Evolutionary conservation across 1,139 yeast genomes (phyloP).

Genomic region (Hemisphaericaspora xylofermentans): DNA sequence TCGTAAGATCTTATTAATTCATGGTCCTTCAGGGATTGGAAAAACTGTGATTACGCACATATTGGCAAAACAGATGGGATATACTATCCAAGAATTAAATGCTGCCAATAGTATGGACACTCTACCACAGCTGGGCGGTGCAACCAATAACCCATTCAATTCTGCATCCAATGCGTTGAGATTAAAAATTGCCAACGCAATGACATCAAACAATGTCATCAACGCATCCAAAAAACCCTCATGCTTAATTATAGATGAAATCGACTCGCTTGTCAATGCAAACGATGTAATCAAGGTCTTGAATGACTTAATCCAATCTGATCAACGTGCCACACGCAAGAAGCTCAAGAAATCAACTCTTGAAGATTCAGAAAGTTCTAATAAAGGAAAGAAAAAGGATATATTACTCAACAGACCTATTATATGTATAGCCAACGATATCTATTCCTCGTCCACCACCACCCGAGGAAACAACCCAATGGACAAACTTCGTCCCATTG

Average conservation of each 20-base stretch:
- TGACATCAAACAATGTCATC: slow-evolving; percentile 62
- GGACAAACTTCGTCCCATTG: slow-evolving; percentile 68
- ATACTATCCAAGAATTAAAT: slow-evolving; percentile 77
- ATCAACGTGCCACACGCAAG: slow-evolving; percentile 46
- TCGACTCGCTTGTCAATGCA: slow-evolving; percentile 83
- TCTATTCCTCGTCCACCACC: slow-evolving; percentile 52
- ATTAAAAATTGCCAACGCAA: slow-evolving; percentile 63
- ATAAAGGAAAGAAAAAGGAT: slow-evolving; percentile 26
- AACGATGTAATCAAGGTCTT: slow-evolving; percentile 72
- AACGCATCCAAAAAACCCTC: slow-evolving; percentile 57
- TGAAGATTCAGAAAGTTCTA: slow-evolving; percentile 11
- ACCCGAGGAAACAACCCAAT: slow-evolving; percentile 45
- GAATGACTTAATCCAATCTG: slow-evolving; percentile 59
- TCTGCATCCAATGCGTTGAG: slow-evolving; percentile 33
- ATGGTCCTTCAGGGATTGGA: slow-evolving; percentile 97
- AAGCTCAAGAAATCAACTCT: slow-evolving; percentile 10
- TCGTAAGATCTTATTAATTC: slow-evolving; percentile 67
- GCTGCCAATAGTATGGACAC: slow-evolving; percentile 71
- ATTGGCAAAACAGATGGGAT: slow-evolving; percentile 80
- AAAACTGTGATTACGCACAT: slow-evolving; percentile 89
- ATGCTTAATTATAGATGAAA: slow-evolving; percentile 83
- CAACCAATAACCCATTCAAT: slow-evolving; percentile 12
- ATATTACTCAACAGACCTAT: slow-evolving; percentile 72
- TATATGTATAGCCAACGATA: slow-evolving; percentile 88
- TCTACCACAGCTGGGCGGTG: slow-evolving; percentile 23